phyloP scores from a whole-genome alignment of 352 stramenopile genomes.

The Pythium dissotocum region DNA sequence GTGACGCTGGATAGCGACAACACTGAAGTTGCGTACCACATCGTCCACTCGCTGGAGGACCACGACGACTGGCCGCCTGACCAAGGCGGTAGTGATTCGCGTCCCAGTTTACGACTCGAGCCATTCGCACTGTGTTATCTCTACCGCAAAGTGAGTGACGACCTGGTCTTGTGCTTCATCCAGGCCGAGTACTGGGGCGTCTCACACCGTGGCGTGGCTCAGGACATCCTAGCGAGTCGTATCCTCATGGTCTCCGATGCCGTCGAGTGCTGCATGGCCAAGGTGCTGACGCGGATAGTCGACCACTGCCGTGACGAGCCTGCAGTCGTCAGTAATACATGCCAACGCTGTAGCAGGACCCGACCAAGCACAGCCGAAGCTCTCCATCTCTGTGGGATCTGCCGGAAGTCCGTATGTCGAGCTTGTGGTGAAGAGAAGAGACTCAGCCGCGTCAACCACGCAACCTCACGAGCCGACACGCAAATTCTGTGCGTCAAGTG shows the following conservation, averaged over 20 bases:
- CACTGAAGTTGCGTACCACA: slow-evolving; percentile 52
- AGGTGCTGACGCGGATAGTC: slow-evolving; percentile 39
- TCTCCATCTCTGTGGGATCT: slow-evolving; percentile 43
- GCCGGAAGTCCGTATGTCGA: slow-evolving; percentile 41
- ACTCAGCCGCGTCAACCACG: slow-evolving; percentile 38
- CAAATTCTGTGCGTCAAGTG: slow-evolving; percentile 51
- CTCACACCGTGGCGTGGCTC: slow-evolving; percentile 23
- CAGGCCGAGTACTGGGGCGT: slow-evolving; percentile 46
- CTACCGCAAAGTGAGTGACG: slow-evolving; percentile 49
- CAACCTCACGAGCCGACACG: slow-evolving; percentile 32
- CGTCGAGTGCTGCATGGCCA: slow-evolving; percentile 38
- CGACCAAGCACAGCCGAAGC: slow-evolving; percentile 34
- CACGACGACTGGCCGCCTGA: slow-evolving; percentile 39
- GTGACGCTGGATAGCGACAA: slow-evolving; percentile 39
- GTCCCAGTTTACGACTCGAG: slow-evolving; percentile 14
- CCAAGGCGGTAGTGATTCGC: neutral
- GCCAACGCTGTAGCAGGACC: slow-evolving; percentile 39
- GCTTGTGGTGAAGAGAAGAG: slow-evolving; percentile 36
- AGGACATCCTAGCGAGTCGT: slow-evolving; percentile 41
- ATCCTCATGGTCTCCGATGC: slow-evolving; percentile 42
- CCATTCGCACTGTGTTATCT: slow-evolving; percentile 49
- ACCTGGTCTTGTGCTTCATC: slow-evolving; percentile 58
- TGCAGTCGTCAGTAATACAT: slow-evolving; percentile 31
- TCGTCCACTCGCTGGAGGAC: slow-evolving; percentile 43
- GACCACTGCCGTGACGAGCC: slow-evolving; percentile 35